Conservation (phyloP, 23 red algal species). For the Gracilaria caudata region DNA sequence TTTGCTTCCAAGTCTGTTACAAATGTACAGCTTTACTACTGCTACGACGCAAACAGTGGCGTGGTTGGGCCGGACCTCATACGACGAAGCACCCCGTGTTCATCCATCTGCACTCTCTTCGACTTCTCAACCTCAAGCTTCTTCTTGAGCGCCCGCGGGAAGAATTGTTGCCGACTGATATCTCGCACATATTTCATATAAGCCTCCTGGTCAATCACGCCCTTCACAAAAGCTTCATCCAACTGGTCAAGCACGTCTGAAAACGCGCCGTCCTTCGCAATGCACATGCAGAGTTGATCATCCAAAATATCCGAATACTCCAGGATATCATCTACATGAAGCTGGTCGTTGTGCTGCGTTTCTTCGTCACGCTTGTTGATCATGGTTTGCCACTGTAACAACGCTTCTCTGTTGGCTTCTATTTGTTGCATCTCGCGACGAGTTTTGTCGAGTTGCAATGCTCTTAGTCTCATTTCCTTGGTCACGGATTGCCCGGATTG, state of each 20-base stretch:
- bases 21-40: neutral
- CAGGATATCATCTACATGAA: conserved; percentile 14
- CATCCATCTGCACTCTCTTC: neutral
- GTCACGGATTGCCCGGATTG: neutral
- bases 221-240: conserved; percentile 62
- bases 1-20: neutral
- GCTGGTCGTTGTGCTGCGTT: neutral
- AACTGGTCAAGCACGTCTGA: conserved; percentile 41
- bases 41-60: conserved; percentile 16
- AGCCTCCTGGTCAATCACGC: conserved; percentile 53
- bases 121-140: conserved; percentile 34
- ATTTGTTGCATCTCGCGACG: neutral
- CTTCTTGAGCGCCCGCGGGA: conserved; percentile 48
- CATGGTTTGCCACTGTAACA: conserved; percentile 7
- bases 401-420: neutral
- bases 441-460: conserved; percentile 1
- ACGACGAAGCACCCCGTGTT: conserved; percentile 2
- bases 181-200: conserved; percentile 52
- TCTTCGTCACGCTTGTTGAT: neutral
- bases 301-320: conserved; percentile 43
- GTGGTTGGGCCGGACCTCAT: neutral
- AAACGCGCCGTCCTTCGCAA: conserved; percentile 40
- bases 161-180: conserved; percentile 55
- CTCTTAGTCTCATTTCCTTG: neutral
- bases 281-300: conserved; percentile 25